phyloP scores from a whole-genome alignment of 2,329 filamentous ascomycete genomes.

The Diatrype stigma region DNA sequence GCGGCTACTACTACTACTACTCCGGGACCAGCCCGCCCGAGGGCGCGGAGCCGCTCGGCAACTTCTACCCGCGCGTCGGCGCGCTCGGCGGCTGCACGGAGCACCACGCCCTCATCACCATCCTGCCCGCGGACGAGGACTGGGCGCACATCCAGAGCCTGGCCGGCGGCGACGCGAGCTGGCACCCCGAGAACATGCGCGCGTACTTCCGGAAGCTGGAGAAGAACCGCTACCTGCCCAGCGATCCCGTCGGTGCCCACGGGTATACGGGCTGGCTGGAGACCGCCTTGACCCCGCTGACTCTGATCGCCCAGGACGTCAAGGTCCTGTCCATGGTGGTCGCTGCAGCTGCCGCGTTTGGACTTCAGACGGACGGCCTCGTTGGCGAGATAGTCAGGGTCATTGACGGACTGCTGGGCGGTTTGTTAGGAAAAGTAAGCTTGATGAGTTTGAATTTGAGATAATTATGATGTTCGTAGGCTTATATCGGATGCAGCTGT shows the following conservation, averaged over 20 bases:
- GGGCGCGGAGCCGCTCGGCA: slow-evolving; percentile 48
- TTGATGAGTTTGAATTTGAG: too few relatives aligned
- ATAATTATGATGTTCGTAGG: too few relatives aligned
- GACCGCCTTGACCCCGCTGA: slow-evolving; percentile 22
- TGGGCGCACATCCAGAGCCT: slow-evolving; percentile 38
- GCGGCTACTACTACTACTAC: slow-evolving; percentile 41
- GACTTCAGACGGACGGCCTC: slow-evolving; percentile 11
- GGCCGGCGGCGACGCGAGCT: slow-evolving; percentile 23
- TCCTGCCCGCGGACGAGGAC: slow-evolving; percentile 41
- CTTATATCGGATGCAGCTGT: too few relatives aligned
- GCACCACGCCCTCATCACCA: slow-evolving; percentile 24
- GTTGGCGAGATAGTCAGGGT: too few relatives aligned
- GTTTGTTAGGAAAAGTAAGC: slow-evolving; percentile 30
- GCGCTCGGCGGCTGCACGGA: slow-evolving; percentile 34
- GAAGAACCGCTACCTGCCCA: slow-evolving; percentile 26
- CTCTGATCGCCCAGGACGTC: neutral
- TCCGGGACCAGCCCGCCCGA: slow-evolving; percentile 49
- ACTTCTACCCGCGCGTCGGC: slow-evolving; percentile 54
- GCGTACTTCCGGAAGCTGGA: slow-evolving; percentile 22
- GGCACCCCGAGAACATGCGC: slow-evolving; percentile 20
- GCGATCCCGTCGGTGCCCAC: slow-evolving; percentile 33
- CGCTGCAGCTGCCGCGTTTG: slow-evolving; percentile 41
- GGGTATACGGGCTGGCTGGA: slow-evolving; percentile 21
- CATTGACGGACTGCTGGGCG: slow-evolving; percentile 24
- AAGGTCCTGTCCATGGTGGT: slow-evolving; percentile 29